Percentiles rank a stretch among this genome's conserved stretches.
These are phyloP conservation scores for Saturnispora dispora DNA, from an alignment of 805 yeast genomes.

Conservation along the genomic window DNA sequence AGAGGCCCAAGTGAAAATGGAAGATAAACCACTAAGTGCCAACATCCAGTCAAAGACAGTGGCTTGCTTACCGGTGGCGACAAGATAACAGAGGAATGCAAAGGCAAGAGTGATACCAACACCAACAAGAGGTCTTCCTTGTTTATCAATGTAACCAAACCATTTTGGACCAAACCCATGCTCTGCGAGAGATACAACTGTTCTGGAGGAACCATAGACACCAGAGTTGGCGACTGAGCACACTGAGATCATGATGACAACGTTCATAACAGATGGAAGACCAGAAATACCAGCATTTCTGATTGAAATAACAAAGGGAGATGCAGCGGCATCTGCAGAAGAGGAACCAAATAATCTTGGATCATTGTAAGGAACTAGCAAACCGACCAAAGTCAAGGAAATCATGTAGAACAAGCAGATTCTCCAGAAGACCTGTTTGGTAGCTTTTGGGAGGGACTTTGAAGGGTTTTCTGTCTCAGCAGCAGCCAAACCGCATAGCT, in stretches of 20 bases:
- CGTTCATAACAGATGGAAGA: constrained; percentile 66
- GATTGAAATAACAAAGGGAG: constrained; percentile 72
- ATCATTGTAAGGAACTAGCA: constrained; percentile 47
- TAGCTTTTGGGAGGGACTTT: constrained; percentile 49
- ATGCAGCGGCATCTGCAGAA: constrained; percentile 47
- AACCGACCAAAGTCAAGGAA: constrained; percentile 39
- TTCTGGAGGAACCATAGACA: constrained; percentile 61
- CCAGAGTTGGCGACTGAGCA: constrained; percentile 72
- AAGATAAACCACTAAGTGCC: constrained; percentile 64
- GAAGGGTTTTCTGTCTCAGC: constrained; percentile 53
- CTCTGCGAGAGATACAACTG: constrained; percentile 57
- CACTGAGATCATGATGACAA: constrained; percentile 63
- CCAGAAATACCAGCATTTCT: constrained; percentile 51
- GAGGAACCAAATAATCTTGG: constrained; percentile 37
- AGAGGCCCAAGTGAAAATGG: constrained; percentile 72
- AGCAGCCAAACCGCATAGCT: constrained; percentile 50
- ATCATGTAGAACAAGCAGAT: constrained; percentile 45
- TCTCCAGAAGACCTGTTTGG: constrained; percentile 54
- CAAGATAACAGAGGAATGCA: constrained; percentile 53
- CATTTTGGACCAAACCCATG: constrained; percentile 59
- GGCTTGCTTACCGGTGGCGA: constrained; percentile 47
- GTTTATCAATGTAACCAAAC: constrained; percentile 61
- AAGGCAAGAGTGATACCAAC: constrained; percentile 42
- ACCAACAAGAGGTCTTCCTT: constrained; percentile 72
- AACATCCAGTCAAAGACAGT: constrained; percentile 65